Evolutionary conservation across 441 rosid genomes (phyloP).

Genomic region (Pelargonium fulgidum): DNA sequence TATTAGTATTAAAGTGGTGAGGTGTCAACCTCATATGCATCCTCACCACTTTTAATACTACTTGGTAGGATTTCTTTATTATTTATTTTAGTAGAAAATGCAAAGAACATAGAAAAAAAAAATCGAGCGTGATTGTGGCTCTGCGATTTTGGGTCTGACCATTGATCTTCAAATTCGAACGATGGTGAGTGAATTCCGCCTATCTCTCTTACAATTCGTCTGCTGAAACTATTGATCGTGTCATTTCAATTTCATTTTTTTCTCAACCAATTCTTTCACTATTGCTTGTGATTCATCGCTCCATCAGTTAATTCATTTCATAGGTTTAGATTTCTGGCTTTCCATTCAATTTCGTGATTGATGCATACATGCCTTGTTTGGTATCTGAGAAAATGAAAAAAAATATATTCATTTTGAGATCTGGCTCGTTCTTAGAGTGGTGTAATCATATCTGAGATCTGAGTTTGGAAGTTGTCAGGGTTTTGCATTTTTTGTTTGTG

Average conservation of each 20-base stretch:
- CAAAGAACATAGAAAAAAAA: neutral
- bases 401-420: neutral
- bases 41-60: too few species aligned
- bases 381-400: neutral
- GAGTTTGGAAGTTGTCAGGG: neutral
- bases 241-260: neutral
- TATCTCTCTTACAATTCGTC: neutral
- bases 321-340: neutral
- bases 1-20: too few species aligned
- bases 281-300: neutral
- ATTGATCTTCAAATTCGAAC: neutral
- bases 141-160: neutral
- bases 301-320: neutral
- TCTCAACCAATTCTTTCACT: neutral
- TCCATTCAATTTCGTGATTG: neutral
- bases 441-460: neutral
- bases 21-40: too few species aligned
- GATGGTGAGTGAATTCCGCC: constrained; percentile 2
- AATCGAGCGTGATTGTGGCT: neutral
- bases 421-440: neutral
- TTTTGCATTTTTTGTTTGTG: neutral
- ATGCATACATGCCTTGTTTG: neutral
- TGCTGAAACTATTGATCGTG: neutral
- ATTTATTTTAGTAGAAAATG: too few species aligned
- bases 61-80: too few species aligned